Conservation (phyloP, 306 rosid genomes). For the cucumber (Cucumis sativus) region DNA sequence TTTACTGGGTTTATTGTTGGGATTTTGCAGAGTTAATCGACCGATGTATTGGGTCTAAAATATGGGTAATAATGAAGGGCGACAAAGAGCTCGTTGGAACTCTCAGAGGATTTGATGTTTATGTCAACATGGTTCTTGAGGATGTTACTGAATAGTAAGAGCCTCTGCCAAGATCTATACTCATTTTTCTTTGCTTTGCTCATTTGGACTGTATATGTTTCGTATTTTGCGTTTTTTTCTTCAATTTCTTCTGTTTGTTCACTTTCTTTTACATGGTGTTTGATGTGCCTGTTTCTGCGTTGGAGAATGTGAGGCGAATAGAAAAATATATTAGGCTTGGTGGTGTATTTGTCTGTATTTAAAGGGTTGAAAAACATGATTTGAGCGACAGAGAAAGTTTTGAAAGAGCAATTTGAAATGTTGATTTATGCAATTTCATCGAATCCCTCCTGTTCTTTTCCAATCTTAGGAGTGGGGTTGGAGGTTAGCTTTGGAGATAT, state of each 20-base stretch:
- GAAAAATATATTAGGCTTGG: not conserved
- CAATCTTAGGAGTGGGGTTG: not conserved
- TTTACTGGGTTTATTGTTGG: not conserved
- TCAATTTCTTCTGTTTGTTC: not conserved
- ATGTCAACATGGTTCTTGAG: constrained; percentile 97
- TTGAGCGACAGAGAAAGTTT: not conserved
- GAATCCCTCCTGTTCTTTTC: not conserved
- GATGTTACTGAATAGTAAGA: constrained; percentile 95
- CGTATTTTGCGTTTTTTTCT: not conserved
- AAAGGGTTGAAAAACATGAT: not conserved
- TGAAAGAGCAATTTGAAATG: not conserved
- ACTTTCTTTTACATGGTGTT: not conserved
- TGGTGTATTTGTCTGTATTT: not conserved
- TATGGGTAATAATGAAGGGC: constrained; percentile 98
- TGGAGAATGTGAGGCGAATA: not conserved
- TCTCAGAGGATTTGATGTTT: constrained; percentile 87
- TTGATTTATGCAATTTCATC: not conserved
- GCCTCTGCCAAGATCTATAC: not conserved
- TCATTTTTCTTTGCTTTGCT: not conserved
- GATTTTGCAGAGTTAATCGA: constrained; percentile 76
- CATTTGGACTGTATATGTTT: not conserved
- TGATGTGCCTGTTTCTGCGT: not conserved
- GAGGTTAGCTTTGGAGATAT: not conserved
- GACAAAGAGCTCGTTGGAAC: constrained; percentile 99
- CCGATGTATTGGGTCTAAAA: constrained; percentile 91